A percentile compares a stretch with the other conserved stretches of the same genome.
These are phyloP conservation scores for Malassezia arunalokei DNA, from an alignment of 1,284 basidiomycete genomes.

Conservation along the genomic window DNA sequence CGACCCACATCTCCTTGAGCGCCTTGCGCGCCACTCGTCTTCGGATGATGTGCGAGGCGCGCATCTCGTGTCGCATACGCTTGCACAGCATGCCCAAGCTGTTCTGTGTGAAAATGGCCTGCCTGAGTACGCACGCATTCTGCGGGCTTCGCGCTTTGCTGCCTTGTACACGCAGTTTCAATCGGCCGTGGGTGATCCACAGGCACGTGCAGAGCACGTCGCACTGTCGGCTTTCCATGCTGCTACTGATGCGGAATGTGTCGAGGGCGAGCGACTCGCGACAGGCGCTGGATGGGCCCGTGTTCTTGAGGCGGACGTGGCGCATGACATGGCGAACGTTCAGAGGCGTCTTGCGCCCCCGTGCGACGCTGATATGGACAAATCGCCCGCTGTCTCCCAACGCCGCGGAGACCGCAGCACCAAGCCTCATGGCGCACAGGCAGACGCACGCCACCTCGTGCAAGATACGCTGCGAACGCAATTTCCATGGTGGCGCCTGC, in stretches of 20 bases:
- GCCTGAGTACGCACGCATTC: neutral
- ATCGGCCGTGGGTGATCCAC: neutral
- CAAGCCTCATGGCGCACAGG: neutral
- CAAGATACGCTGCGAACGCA: slow-evolving; percentile 22
- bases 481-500: slow-evolving; percentile 37
- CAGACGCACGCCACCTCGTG: slow-evolving; percentile 14
- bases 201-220: neutral
- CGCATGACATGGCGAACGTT: slow-evolving; percentile 16
- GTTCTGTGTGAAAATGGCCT: neutral
- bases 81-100: slow-evolving; percentile 4
- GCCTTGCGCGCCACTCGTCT: neutral
- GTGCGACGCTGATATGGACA: slow-evolving; percentile 17
- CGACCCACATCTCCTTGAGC: neutral
- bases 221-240: neutral
- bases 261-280: slow-evolving; percentile 4
- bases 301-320: slow-evolving; percentile 1
- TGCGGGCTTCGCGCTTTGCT: slow-evolving; percentile 10
- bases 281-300: neutral
- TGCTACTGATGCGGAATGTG: neutral
- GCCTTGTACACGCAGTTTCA: neutral
- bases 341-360: slow-evolving; percentile 1
- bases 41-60: neutral
- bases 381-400: slow-evolving; percentile 5
- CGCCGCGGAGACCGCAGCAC: slow-evolving; percentile 9
- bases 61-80: slow-evolving; percentile 5